Evolutionary conservation across 2,329 filamentous ascomycete species (phyloP), one percentile per base, ranked within the genome.

Genomic region (Arthrobotrys sphaeroides): DNA sequence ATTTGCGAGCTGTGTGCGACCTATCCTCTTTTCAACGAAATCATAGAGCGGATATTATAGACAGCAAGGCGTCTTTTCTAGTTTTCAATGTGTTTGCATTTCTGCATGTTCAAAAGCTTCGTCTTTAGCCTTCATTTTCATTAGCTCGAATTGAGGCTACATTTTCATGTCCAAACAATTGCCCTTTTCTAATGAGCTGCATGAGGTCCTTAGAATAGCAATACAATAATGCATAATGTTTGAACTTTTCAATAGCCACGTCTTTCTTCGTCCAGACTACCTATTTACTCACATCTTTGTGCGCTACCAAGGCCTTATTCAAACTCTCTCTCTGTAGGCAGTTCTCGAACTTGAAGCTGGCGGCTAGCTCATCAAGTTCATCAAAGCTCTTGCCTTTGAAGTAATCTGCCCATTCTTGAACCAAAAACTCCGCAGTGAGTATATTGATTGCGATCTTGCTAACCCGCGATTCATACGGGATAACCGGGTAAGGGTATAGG

Each of bases 381-480:
- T 85, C 84, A 61, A 84, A 80, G 0, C 80, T 83, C 82, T 86
- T 86, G 2, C 82, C 85, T 42, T 82, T 80, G 77, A 89, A 89
- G 31, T 87, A 80, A 78, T 85, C 84, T 0, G 87, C 87, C 80
- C 87, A 85, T 79, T 89, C 88, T 80, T 85, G 84, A 4, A 83
- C 83, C 68, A 87, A 82, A 60, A 85, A 86, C 70, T 85, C 84
- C 6, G 84, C 84, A 78, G 89, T 78, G 77, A 85, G 84, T 1
- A 83, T 83, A 79, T 87, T 84, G 77, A 84, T 79, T 78, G 86
- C 82, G 10, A 82, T 79, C 3, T 85, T 81, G 16, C 82, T 43
- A 10, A 88, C 80, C 57, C 88, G 85, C 13, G 85, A 78, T 13
- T 86, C 83, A n/a, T 85, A 85, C 1, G 82, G 83, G 84, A 86